phyloP scores from a whole-genome alignment of 140 eudicot species.

The Stevia rebaudiana region DNA sequence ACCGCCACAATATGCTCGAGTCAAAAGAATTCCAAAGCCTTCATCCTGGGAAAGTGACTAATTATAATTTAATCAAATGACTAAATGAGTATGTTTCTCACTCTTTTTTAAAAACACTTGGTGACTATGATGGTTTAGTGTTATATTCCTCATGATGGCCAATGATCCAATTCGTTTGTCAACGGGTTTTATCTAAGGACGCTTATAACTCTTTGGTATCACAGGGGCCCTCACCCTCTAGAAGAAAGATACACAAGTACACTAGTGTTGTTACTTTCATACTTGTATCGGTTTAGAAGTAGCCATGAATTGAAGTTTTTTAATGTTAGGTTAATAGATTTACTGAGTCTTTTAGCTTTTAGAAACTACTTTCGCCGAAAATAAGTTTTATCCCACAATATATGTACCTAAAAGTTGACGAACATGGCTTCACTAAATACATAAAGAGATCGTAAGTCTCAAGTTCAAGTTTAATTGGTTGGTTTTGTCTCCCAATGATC shows the following conservation, averaged over 20 bases:
- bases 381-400: no score
- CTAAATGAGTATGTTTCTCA: constrained; percentile 22
- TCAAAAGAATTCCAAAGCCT: constrained; percentile 26
- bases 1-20: constrained; percentile 15
- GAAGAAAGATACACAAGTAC: not conserved
- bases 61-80: constrained; percentile 19
- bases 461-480: no score
- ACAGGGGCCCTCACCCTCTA: not conserved
- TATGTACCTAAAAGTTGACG: no score
- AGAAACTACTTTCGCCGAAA: no score
- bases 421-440: no score
- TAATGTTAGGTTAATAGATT: no score
- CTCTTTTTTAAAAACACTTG: constrained; percentile 6
- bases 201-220: not conserved
- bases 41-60: constrained; percentile 28
- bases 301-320: no score
- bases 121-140: constrained; percentile 21
- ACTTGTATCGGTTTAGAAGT: not conserved
- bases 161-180: constrained; percentile 14
- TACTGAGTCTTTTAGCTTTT: no score
- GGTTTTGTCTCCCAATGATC: no score
- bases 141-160: constrained; percentile 19
- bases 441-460: no score
- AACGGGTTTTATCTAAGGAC: constrained; percentile 7
- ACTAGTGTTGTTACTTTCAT: not conserved